phyloP scores from a whole-genome alignment of 441 rosid species.

The Metrosideros polymorpha region DNA sequence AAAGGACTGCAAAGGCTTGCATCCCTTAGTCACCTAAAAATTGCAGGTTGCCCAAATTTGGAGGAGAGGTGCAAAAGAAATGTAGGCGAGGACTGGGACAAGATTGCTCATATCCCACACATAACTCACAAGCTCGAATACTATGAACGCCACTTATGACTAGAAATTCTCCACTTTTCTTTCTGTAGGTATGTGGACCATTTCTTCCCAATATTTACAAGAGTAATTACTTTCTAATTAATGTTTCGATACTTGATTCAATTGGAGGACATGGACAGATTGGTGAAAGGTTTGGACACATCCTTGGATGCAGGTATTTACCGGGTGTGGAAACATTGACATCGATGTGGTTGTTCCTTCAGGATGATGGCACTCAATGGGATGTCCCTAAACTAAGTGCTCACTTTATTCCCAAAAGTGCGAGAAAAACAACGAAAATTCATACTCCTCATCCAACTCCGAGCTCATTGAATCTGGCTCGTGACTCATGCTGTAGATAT shows the following conservation, averaged over 20 bases:
- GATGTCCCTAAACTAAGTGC: no score
- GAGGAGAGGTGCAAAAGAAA: not conserved
- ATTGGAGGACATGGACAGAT: not conserved
- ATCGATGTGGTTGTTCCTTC: no score
- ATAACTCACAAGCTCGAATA: not conserved
- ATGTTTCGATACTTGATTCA: not conserved
- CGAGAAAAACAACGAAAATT: no score
- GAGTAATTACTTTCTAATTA: not conserved
- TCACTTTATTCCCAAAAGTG: no score
- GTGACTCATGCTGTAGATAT: accelerated
- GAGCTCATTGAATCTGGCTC: no score
- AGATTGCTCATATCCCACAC: not conserved
- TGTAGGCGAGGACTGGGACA: not conserved
- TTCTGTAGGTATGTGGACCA: not conserved
- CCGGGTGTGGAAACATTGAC: not conserved
- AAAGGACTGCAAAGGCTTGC: not conserved
- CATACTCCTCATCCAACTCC: no score
- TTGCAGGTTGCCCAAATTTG: not conserved
- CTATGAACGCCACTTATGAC: not conserved
- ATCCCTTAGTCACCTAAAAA: not conserved
- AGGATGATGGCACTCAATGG: no score
- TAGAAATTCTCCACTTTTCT: no score
- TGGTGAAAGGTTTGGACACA: not conserved
- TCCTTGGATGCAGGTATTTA: no score
- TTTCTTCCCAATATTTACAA: not conserved